Evolutionary conservation across 2,329 filamentous ascomycete genomes (phyloP).

Genomic region (Fusarium sp.): DNA sequence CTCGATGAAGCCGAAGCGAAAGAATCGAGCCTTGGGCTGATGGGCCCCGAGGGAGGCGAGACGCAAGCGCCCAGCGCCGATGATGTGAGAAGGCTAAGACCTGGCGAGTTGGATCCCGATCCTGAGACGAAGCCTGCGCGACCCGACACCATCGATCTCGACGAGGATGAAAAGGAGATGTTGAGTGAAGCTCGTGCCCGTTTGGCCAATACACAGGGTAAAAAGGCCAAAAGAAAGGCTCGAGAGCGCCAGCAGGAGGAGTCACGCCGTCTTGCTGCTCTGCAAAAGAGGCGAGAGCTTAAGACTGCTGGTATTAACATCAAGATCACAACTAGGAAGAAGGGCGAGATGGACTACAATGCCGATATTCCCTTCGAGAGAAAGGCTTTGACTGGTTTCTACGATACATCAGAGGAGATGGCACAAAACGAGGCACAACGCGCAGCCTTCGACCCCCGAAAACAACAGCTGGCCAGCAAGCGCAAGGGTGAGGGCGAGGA

Average conservation of each 20-base stretch:
- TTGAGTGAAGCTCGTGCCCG: conserved; percentile 95
- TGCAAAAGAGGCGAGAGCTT: conserved; percentile 95
- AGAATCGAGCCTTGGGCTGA: conserved; percentile 86
- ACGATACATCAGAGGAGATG: conserved; percentile 89
- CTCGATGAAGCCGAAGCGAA: conserved; percentile 94
- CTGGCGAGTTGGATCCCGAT: conserved; percentile 96
- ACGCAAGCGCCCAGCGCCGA: conserved; percentile 90
- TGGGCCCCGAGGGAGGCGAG: conserved; percentile 88
- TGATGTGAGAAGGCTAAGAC: conserved; percentile 87
- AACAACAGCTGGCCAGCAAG: conserved; percentile 91
- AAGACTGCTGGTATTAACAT: conserved; percentile 99
- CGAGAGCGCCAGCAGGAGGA: conserved; percentile 96
- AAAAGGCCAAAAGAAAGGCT: conserved; percentile 98
- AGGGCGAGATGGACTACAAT: conserved; percentile 99
- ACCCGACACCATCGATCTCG: conserved; percentile 96
- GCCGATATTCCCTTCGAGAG: conserved; percentile 99
- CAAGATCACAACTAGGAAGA: conserved; percentile 90
- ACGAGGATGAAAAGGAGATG: conserved; percentile 99
- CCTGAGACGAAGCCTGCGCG: conserved; percentile 95
- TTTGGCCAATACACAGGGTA: conserved; percentile 97
- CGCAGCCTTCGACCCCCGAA: conserved; percentile 89
- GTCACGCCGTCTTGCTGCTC: conserved; percentile 85
- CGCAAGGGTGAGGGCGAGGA: conserved; percentile 95
- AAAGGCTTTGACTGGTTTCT: conserved; percentile 88
- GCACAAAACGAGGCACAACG: conserved; percentile 85